Evolutionary conservation across 345 rosid genomes (phyloP).

Genomic region (Eucalyptus cloeziana): DNA sequence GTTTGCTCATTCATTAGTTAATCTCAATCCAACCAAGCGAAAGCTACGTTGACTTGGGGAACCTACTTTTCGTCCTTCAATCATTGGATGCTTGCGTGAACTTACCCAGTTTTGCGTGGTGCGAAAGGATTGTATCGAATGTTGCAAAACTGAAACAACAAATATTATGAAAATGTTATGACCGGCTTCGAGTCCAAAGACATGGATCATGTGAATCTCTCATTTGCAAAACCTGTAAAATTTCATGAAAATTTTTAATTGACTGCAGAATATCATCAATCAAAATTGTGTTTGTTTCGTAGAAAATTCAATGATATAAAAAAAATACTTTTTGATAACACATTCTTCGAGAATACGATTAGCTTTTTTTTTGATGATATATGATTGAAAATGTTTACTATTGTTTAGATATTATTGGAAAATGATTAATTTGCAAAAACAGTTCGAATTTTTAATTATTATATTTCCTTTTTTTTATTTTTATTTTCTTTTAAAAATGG

Average conservation of each 20-base stretch:
- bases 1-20: neutral
- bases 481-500: too few species aligned
- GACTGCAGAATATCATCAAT: neutral
- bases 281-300: neutral
- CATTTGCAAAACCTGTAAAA: neutral
- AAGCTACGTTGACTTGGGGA: neutral
- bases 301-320: too few species aligned
- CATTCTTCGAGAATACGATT: accelerated
- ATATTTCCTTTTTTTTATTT: too few species aligned
- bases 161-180: neutral
- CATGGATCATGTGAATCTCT: neutral
- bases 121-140: neutral
- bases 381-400: too few species aligned
- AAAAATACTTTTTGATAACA: too few species aligned
- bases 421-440: too few species aligned
- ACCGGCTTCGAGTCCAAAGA: neutral
- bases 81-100: neutral
- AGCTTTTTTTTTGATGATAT: too few species aligned
- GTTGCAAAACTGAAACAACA: neutral
- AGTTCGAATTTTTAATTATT: too few species aligned
- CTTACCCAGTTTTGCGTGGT: neutral
- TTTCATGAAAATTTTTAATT: neutral
- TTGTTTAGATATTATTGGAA: too few species aligned
- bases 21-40: neutral
- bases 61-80: neutral